Percentiles rank a stretch among this genome's conserved stretches.
These are phyloP conservation scores for Neurospora crassa DNA, from an alignment of 2,329 filamentous ascomycete species.

Conservation along the genomic window DNA sequence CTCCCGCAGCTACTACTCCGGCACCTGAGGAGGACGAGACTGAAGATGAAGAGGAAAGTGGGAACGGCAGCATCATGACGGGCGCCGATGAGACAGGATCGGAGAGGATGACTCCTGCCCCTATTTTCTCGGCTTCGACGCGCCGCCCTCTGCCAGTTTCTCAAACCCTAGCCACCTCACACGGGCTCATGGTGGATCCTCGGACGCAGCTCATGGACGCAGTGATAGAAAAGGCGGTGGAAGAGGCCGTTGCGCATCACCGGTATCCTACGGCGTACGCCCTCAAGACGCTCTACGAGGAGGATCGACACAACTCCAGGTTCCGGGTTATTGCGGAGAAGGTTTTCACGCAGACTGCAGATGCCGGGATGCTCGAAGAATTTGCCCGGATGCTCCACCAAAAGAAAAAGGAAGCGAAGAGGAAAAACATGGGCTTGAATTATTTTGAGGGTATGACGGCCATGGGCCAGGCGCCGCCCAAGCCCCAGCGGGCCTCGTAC, in stretches of 20 bases:
- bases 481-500: conserved; percentile 41
- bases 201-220: conserved; percentile 32
- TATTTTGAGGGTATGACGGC: conserved; percentile 44
- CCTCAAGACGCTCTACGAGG: conserved; percentile 50
- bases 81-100: conserved; percentile 2
- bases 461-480: conserved; percentile 32
- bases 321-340: conserved; percentile 50
- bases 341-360: conserved; percentile 48
- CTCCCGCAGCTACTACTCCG: conserved; percentile 13
- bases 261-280: conserved; percentile 55
- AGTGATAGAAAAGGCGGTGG: conserved; percentile 48
- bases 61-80: conserved; percentile 8
- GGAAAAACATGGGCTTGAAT: conserved; percentile 39
- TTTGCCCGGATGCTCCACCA: conserved; percentile 41
- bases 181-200: background rate
- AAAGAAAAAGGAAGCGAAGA: conserved; percentile 49
- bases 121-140: conserved; percentile 8
- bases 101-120: conserved; percentile 6
- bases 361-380: conserved; percentile 37
- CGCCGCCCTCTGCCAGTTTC: conserved; percentile 10
- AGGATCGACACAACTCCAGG: conserved; percentile 34
- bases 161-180: background rate
- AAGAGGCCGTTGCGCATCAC: conserved; percentile 45
- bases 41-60: conserved; percentile 18
- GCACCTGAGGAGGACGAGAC: conserved; percentile 20